phyloP scores from a whole-genome alignment of 2,329 filamentous ascomycete species.

The Fusarium siculi region DNA sequence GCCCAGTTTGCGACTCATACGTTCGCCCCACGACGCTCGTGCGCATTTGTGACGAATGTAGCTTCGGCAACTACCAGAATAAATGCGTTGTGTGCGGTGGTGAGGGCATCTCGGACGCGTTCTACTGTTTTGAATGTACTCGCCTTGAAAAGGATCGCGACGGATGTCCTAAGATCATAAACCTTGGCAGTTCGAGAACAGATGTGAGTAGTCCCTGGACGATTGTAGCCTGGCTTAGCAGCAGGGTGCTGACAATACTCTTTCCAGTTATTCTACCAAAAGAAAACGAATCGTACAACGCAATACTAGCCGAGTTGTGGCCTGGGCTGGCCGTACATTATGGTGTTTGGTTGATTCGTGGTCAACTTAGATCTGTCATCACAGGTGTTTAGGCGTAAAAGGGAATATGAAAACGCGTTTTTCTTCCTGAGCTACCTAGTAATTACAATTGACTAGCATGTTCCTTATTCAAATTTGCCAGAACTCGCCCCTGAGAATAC shows the following conservation, averaged over 20 bases:
- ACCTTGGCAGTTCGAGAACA: slow-evolving; percentile 92
- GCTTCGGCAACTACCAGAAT: slow-evolving; percentile 99
- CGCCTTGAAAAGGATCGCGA: slow-evolving; percentile 96
- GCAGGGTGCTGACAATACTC: slow-evolving; percentile 30
- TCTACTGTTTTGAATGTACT: slow-evolving; percentile 99
- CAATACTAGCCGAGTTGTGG: slow-evolving; percentile 62
- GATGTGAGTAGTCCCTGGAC: slow-evolving; percentile 69
- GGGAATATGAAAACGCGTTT: slow-evolving; percentile 15
- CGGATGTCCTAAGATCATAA: slow-evolving; percentile 99
- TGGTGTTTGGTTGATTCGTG: slow-evolving; percentile 23
- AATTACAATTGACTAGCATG: slow-evolving; percentile 24
- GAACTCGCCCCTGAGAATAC: slow-evolving; percentile 30
- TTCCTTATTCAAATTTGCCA: slow-evolving; percentile 18
- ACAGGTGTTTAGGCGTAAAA: slow-evolving; percentile 39
- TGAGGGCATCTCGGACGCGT: slow-evolving; percentile 97
- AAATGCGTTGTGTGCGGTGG: slow-evolving; percentile 99
- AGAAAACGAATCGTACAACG: slow-evolving; percentile 70
- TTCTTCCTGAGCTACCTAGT: slow-evolving; percentile 13
- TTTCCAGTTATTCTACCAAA: slow-evolving; percentile 70
- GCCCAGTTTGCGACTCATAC: slow-evolving; percentile 98
- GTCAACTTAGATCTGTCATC: slow-evolving; percentile 30
- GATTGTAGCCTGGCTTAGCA: background rate
- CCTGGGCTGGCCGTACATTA: slow-evolving; percentile 58
- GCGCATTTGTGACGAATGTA: slow-evolving; percentile 99
- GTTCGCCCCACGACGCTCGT: slow-evolving; percentile 97